Base-by-base conservation (phyloP, 805 yeast species). In the Metschnikowia santaceciliae region DNA sequence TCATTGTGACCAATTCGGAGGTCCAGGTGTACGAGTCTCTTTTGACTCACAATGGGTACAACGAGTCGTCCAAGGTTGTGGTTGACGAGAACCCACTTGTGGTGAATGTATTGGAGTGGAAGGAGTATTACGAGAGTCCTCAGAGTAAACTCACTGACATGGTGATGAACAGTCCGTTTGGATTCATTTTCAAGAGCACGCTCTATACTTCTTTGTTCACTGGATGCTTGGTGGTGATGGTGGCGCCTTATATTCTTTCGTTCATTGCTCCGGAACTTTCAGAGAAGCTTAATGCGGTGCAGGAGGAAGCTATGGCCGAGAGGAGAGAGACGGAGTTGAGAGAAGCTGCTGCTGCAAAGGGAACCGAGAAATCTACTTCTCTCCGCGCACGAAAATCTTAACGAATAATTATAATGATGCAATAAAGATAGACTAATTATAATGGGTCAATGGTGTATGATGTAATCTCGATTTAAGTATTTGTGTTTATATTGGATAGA, bases 131-230 rank as follows among this genome's bases (percentile, higher is more conserved):
- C 54, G 74, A 71, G 53, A 51, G 49, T 19, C 55, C 69, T 4
- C 64, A 53, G 49, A 65, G 70, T 14, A 63, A 69, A 14, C 42
- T 74, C 19, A 39, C 52, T 1, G 71, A 65, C 39, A 61, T 73
- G 68, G 37, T 74, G 8, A 54, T 68, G 66, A 63, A 61, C 50
- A 67, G 76, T 57, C 78, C 78, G 3, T 61, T 74, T 36, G 78
- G 78, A 6, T 63, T 67, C 52, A 69, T 74, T 13, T 73, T 74
- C 58, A 63, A 60, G 45, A 74, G 66, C 58, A 61, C 52, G 32
- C 37, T 61, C n/a, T 72, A 69, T 58, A 69, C 77, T 6, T 56
- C 68, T 11, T 51, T 72, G 39, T 72, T 74, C 48, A 48, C 57
- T 11, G 53, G 66, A 4, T 54, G 64, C 30, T 43, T 69, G 32